Base-by-base conservation (phyloP, 2,329 filamentous ascomycete genomes). In the Ophiostoma quercus region DNA sequence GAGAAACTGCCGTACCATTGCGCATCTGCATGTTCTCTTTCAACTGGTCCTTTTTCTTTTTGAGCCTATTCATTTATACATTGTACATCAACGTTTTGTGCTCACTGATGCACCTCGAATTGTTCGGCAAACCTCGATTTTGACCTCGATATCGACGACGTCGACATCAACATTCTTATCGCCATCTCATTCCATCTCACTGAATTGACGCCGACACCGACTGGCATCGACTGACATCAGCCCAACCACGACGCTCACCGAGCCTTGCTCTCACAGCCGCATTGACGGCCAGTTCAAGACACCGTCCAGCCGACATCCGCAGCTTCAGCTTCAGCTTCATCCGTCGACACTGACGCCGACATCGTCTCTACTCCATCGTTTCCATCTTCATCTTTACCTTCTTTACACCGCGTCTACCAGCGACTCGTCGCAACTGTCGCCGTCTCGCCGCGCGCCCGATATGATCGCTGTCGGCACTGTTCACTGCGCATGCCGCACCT, bases 401-500 rank as follows among this genome's bases (percentile, higher is more conserved):
- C 51, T 25, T 14, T 3, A 12, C 22, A 22, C 5, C 7, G 6
- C 51, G 11, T 25, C n/a, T 22, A 25, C 51, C n/a, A 12, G 4
- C n/a, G 22, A 25, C 51, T 11, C 43, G n/a, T 16, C n/a, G 51
- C 51, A 12, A 11, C 51, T n/a, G n/a, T 11, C 22, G 3, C 22
- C 51, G 51, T 12, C 12, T 5, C 16, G 9, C 51, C 25, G 22
- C 51, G 51, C 8, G 51, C 51, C 51, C 51, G 51, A 25, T 12
- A 57, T 57, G 51, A 16, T 57, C 11, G n/a, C 51, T 29, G 22
- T 57, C 51, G 51, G n/a, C 22, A 11, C 22, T 12, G 14, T 57
- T 57, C 51, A 25, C 51, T 57, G 51, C 51, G 51, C 51, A 57
- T 57, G 51, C 51, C 51, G 51, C 51, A 57, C 51, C 22, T 57